Conservation (phyloP, 1,139 yeast species). For the Komagataea norvegica region DNA sequence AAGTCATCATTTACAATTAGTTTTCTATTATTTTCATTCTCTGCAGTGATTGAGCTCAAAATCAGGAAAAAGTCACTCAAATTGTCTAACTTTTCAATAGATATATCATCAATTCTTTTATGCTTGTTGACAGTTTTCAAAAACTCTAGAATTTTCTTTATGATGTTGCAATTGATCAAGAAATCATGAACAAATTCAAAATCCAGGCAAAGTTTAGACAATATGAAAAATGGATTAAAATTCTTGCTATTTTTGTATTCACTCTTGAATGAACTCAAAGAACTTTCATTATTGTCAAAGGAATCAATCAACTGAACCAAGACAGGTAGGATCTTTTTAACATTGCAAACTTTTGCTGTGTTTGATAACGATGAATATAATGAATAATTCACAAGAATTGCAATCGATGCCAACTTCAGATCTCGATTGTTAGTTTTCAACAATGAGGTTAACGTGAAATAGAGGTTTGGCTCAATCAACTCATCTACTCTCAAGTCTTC, state of each 20-base stretch:
- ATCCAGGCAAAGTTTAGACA: conserved; percentile 29
- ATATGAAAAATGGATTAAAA: conserved; percentile 27
- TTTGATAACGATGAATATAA: conserved; percentile 18
- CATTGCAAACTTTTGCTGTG: conserved; percentile 20
- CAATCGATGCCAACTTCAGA: conserved; percentile 28
- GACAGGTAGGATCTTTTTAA: conserved; percentile 28
- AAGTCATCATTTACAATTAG: conserved; percentile 28
- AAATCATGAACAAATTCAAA: conserved; percentile 29
- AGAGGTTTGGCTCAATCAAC: conserved; percentile 37
- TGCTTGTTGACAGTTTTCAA: conserved; percentile 21
- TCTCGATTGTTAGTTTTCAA: conserved; percentile 27
- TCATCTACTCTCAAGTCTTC: conserved; percentile 34
- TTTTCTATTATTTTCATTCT: conserved; percentile 30
- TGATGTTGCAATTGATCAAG: conserved; percentile 29
- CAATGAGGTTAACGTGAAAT: conserved; percentile 28
- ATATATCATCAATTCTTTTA: conserved; percentile 17
- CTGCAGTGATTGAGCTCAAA: conserved; percentile 31
- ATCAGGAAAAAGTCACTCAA: conserved; percentile 32
- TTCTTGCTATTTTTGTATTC: conserved; percentile 22
- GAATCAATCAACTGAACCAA: conserved; percentile 27
- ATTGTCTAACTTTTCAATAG: conserved; percentile 25
- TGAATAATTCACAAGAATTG: conserved; percentile 28
- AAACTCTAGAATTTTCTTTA: conserved; percentile 28
- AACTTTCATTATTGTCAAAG: conserved; percentile 11
- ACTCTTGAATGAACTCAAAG: conserved; percentile 15